Evolutionary conservation across 2,329 filamentous ascomycete genomes (phyloP), one percentile per base, ranked within the genome.

Genomic region (Botrytis pseudocinerea): DNA sequence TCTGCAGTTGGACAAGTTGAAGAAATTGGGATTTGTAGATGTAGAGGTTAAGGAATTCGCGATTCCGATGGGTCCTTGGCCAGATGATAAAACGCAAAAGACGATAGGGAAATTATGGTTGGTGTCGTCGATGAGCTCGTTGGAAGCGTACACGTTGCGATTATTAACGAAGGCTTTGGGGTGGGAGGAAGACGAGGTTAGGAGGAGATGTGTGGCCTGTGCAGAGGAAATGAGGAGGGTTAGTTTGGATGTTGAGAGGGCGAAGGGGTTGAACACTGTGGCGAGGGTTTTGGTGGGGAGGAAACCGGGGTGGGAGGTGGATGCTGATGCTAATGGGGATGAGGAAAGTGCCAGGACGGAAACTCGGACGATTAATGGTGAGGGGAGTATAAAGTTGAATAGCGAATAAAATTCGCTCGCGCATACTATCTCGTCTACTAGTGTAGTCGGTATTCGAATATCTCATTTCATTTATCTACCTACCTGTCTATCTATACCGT

Each of bases 21-120:
- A 70, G 25, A 74, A 79, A 28, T 78, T 80, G 14, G 85, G 85
- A 3, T 87, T 86, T 75, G 82, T 82, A 7, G 82, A 85, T 74
- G 82, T 87, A 1, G 71, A 72, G 6, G 74, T 83, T 22, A 69
- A 54, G 25, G 76, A 74, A 14, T 76, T 74, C 61, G 57, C 64
- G 1, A 78, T 80, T 32, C 79, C 80, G 0, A 73, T 79, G 28
- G 82, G 82, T 0, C 63, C 74, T 0, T 84, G 83, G 83, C 80
- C 81, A 2, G 78, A 79, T 12, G 80, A 83, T 63, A 76, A 76
- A 16, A 75, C 78, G 28, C 75, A 74, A 16, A 73, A 74, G 38
- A 75, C 72, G 25, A 73, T 77, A 22, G 80, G 78, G 1, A 78
- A 78, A 64, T 72, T 78, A 14, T 80, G 78, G 69, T 60, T 80